Evolutionary conservation across 2,329 filamentous ascomycete species (phyloP).

Genomic region (Exutisphaerella laricina): DNA sequence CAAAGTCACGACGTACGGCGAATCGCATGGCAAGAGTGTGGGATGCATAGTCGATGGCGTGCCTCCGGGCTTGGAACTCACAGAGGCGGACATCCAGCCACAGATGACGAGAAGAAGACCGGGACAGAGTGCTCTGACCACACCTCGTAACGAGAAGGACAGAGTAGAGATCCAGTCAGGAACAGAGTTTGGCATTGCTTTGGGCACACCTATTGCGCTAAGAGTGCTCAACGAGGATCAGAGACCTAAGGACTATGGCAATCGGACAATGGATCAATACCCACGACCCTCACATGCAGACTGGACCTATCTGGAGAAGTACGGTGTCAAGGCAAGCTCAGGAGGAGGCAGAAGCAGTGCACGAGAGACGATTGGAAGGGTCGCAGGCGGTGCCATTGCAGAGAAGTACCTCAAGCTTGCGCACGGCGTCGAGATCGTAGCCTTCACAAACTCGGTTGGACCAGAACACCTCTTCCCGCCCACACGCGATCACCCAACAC

Average conservation of each 20-base stretch:
- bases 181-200: constrained; percentile 79
- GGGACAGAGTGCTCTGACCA: constrained; percentile 84
- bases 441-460: constrained; percentile 83
- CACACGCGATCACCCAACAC: constrained; percentile 60
- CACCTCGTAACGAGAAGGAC: constrained; percentile 89
- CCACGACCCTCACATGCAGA: constrained; percentile 91
- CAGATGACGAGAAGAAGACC: constrained; percentile 88
- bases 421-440: constrained; percentile 84
- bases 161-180: constrained; percentile 87
- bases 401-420: constrained; percentile 83
- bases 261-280: constrained; percentile 81
- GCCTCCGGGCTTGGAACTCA: constrained; percentile 80
- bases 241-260: constrained; percentile 81
- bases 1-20: constrained; percentile 76
- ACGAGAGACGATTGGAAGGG: constrained; percentile 86
- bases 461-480: constrained; percentile 70
- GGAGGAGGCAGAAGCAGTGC: constrained; percentile 87
- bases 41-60: constrained; percentile 92
- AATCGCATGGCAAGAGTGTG: constrained; percentile 87
- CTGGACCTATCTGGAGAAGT: constrained; percentile 96
- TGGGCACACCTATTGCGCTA: constrained; percentile 87
- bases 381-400: constrained; percentile 85
- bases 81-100: constrained; percentile 72
- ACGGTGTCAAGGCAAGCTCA: constrained; percentile 84
- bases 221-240: constrained; percentile 89